Conservation (phyloP, 2,329 filamentous ascomycete genomes). For the Tolypocladium sp. region DNA sequence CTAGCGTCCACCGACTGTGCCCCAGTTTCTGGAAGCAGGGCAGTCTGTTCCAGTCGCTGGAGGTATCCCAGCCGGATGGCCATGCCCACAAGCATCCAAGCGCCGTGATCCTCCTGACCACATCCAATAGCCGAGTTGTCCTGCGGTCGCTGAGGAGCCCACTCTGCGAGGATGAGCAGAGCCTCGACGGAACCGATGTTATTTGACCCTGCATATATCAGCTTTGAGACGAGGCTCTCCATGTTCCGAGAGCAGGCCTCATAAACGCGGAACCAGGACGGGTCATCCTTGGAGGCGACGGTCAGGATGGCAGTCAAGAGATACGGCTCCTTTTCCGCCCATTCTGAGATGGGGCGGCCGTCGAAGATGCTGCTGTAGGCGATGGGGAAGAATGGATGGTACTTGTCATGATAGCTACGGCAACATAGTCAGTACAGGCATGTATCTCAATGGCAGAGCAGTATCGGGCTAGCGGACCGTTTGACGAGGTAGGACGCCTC, state of each 20-base stretch:
- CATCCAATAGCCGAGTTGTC: conserved; percentile 55
- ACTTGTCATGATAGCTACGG: conserved; percentile 52
- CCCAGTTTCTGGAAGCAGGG: conserved; percentile 51
- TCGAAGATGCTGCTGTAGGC: conserved; percentile 52
- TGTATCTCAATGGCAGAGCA: background rate
- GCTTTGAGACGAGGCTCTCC: conserved; percentile 56
- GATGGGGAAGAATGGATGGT: conserved; percentile 62
- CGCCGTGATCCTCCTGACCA: conserved; percentile 64
- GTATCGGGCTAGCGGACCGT: conserved; percentile 7
- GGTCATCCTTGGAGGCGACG: conserved; percentile 63
- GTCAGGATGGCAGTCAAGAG: conserved; percentile 62
- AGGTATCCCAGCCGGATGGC: conserved; percentile 63
- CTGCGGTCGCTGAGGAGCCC: conserved; percentile 58
- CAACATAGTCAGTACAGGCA: background rate
- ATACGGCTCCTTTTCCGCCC: conserved; percentile 53
- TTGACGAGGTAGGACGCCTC: conserved; percentile 15
- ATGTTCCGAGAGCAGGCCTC: conserved; percentile 60
- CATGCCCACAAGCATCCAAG: conserved; percentile 69
- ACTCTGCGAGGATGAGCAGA: conserved; percentile 60
- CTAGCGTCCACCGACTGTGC: conserved; percentile 50
- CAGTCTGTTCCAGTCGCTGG: conserved; percentile 59
- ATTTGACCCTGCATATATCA: conserved; percentile 57
- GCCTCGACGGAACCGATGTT: conserved; percentile 65
- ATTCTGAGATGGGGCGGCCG: conserved; percentile 39
- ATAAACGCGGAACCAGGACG: conserved; percentile 53